These are phyloP conservation scores for Vanrija sp. DNA, from an alignment of 1,284 basidiomycete species.

Conservation along the genomic window DNA sequence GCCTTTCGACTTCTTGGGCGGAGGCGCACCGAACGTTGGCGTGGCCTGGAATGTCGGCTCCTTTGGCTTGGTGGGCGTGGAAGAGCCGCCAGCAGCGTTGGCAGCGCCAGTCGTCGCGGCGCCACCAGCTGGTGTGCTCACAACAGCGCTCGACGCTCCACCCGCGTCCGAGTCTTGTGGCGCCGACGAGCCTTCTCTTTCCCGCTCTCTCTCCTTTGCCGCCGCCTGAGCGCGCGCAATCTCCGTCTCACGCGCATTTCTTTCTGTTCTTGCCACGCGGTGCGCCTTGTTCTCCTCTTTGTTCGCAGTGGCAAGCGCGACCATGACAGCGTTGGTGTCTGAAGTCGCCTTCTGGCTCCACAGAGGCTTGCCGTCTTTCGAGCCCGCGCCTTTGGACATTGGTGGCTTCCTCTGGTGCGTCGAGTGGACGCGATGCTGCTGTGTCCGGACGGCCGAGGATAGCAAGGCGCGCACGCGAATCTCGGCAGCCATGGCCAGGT, in stretches of 20 bases:
- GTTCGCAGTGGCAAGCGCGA: slow-evolving; percentile 29
- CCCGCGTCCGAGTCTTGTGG: background rate
- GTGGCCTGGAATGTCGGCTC: slow-evolving; percentile 15
- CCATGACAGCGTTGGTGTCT: slow-evolving; percentile 33
- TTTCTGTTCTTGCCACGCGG: slow-evolving; percentile 34
- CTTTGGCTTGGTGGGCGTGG: slow-evolving; percentile 1
- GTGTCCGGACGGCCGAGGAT: slow-evolving; percentile 30
- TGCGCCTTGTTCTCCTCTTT: slow-evolving; percentile 39
- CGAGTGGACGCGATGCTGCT: slow-evolving; percentile 40
- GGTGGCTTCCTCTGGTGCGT: slow-evolving; percentile 32
- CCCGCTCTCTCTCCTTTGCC: slow-evolving; percentile 11
- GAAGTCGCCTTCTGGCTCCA: slow-evolving; percentile 36
- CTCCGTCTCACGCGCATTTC: slow-evolving; percentile 41
- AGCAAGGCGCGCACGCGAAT: slow-evolving; percentile 33
- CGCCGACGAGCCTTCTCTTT: background rate
- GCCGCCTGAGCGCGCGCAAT: slow-evolving; percentile 23
- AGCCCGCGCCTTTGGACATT: slow-evolving; percentile 6
- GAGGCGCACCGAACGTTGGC: slow-evolving; percentile 17
- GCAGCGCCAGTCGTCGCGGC: background rate
- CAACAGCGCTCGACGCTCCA: background rate
- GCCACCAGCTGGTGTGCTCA: background rate
- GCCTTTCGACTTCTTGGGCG: slow-evolving; percentile 10
- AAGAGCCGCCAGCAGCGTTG: background rate
- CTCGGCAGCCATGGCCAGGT: slow-evolving; percentile 43
- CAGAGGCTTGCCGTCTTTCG: slow-evolving; percentile 15